phyloP scores from a whole-genome alignment of 2,329 filamentous ascomycete species.

The Penicillium sclerotigenum region DNA sequence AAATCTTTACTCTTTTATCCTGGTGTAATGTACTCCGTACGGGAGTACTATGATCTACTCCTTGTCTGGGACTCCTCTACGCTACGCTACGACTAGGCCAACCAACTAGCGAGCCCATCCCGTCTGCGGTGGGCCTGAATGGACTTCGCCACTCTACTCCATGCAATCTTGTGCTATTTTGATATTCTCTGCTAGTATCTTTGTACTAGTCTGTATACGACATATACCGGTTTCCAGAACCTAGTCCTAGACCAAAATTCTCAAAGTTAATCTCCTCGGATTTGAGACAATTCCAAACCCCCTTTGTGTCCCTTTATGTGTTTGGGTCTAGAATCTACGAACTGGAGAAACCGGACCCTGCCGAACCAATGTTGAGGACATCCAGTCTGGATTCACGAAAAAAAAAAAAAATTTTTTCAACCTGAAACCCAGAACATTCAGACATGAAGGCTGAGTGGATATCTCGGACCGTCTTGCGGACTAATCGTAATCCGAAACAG shows the following conservation, averaged over 20 bases:
- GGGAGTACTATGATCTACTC: not conserved
- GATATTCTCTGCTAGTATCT: not conserved
- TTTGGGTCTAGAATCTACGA: not conserved
- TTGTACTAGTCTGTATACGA: not conserved
- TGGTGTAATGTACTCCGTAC: not conserved
- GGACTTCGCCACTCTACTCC: constrained; percentile 2
- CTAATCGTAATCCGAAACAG: not conserved
- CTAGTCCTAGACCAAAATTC: not conserved
- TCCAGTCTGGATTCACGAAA: not conserved
- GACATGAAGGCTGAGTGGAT: not conserved
- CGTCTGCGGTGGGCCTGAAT: not conserved
- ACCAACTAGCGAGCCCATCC: constrained; percentile 8
- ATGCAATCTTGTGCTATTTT: not conserved
- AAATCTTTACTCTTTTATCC: constrained; percentile 3
- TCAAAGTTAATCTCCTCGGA: not conserved
- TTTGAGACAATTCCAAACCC: not conserved
- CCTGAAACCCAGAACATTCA: not conserved
- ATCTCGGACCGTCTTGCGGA: not conserved
- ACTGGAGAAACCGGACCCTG: not conserved
- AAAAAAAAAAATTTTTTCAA: not conserved
- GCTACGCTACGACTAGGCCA: constrained; percentile 15
- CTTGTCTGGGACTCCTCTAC: constrained; percentile 14
- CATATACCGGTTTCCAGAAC: not conserved
- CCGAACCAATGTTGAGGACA: not conserved
- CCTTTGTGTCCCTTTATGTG: not conserved